Evolutionary conservation across 495 filamentous ascomycete species (phyloP).

Genomic region (Lophium mytilinum): DNA sequence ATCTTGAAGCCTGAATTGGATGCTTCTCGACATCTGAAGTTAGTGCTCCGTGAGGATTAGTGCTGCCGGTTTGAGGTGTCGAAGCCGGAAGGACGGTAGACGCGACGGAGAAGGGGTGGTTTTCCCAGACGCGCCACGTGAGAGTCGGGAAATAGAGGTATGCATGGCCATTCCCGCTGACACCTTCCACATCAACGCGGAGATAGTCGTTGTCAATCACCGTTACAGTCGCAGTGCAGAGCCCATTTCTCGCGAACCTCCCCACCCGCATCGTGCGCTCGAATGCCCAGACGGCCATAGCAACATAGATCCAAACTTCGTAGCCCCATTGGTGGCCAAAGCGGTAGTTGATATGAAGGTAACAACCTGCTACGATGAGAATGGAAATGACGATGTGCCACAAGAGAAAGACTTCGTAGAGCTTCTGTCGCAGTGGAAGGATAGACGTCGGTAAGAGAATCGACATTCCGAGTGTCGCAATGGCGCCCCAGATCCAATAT

Average conservation of each 20-base stretch:
- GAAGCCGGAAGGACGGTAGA: slow-evolving; percentile 25
- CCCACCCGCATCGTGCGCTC: slow-evolving; percentile 33
- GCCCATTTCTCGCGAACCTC: slow-evolving; percentile 28
- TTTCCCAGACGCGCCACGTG: slow-evolving; percentile 39
- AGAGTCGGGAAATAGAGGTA: slow-evolving; percentile 42
- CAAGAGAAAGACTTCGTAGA: slow-evolving; percentile 40
- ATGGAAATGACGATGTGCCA: slow-evolving; percentile 36
- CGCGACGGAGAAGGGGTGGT: slow-evolving; percentile 42
- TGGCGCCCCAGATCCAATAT: slow-evolving; percentile 40
- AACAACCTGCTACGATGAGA: slow-evolving; percentile 36
- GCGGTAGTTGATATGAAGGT: slow-evolving; percentile 33
- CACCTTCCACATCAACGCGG: slow-evolving; percentile 34
- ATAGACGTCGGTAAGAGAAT: slow-evolving; percentile 12
- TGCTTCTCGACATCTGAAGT: too few relatives aligned
- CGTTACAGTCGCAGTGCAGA: slow-evolving; percentile 27
- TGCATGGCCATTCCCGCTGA: slow-evolving; percentile 24
- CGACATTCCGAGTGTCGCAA: slow-evolving; percentile 29
- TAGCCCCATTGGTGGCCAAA: slow-evolving; percentile 31
- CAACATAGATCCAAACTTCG: slow-evolving; percentile 40
- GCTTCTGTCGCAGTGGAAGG: slow-evolving; percentile 26
- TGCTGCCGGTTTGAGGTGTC: too few relatives aligned
- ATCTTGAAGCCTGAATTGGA: too few relatives aligned
- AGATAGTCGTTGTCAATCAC: slow-evolving; percentile 29
- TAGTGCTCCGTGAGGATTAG: too few relatives aligned
- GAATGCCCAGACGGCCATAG: slow-evolving; percentile 37